A percentile compares a stretch with the other conserved stretches of the same genome.
Evolutionary conservation across 2,329 filamentous ascomycete genomes (phyloP).

Genomic region (Grosmannia serpens): DNA sequence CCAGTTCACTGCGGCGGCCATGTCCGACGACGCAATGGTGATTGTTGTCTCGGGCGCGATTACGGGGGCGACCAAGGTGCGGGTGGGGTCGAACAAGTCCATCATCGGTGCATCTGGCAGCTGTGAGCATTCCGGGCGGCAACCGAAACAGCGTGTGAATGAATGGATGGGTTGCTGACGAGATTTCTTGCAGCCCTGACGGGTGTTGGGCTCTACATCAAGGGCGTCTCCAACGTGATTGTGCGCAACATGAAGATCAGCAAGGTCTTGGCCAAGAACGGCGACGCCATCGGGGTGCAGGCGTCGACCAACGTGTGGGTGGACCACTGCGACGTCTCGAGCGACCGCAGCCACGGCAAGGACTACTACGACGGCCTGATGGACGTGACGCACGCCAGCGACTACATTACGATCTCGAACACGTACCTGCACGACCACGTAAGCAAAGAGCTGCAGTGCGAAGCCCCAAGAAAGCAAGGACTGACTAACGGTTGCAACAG

Average conservation of each 20-base stretch:
- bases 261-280: slow-evolving; percentile 42
- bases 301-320: slow-evolving; percentile 50
- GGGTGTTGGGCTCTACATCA: slow-evolving; percentile 41
- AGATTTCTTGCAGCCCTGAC: slow-evolving; percentile 17
- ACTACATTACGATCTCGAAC: slow-evolving; percentile 44
- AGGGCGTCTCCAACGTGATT: slow-evolving; percentile 41
- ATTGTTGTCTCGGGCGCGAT: slow-evolving; percentile 35
- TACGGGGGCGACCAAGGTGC: slow-evolving; percentile 27
- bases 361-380: slow-evolving; percentile 60
- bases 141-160: neutral
- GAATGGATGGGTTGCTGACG: neutral
- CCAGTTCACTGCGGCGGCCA: slow-evolving; percentile 36
- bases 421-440: slow-evolving; percentile 34
- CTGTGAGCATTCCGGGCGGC: slow-evolving; percentile 8
- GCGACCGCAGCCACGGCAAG: slow-evolving; percentile 48
- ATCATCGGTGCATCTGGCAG: slow-evolving; percentile 32
- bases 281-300: slow-evolving; percentile 50
- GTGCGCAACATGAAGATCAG: slow-evolving; percentile 49
- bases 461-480: neutral
- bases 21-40: slow-evolving; percentile 31
- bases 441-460: neutral
- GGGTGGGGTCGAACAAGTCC: slow-evolving; percentile 36
- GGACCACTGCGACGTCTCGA: slow-evolving; percentile 55
- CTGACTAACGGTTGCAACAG: neutral
- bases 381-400: slow-evolving; percentile 50